Conservation (phyloP, 1,284 basidiomycete species). For the Tilletia setariae region DNA sequence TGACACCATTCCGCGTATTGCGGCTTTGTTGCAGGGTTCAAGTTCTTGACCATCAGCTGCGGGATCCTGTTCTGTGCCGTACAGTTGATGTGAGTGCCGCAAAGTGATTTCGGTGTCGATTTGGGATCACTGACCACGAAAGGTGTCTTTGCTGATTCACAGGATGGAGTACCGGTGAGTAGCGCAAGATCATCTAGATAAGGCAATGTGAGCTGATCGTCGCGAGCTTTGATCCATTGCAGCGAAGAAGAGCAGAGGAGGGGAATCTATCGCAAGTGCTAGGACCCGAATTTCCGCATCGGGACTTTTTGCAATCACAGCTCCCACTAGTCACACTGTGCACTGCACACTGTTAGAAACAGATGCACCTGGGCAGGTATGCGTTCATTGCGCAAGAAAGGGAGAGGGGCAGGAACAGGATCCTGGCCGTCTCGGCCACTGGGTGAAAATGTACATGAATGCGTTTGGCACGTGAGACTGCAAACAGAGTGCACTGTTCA, state of each 20-base stretch:
- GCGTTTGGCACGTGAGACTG: constrained; percentile 13
- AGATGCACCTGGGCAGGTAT: constrained; percentile 13
- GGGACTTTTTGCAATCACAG: too few species aligned
- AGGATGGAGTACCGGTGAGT: constrained; percentile 56
- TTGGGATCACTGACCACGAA: constrained; percentile 52
- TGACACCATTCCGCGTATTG: background rate
- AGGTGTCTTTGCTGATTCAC: background rate
- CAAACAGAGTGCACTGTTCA: constrained; percentile 49
- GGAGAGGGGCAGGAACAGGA: constrained; percentile 10
- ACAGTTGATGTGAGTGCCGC: constrained; percentile 93
- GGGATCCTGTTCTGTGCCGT: constrained; percentile 74
- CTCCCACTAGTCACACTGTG: too few species aligned
- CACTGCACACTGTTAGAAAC: background rate
- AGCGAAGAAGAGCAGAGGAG: constrained; percentile 62
- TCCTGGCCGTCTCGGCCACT: constrained; percentile 14
- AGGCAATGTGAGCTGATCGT: constrained; percentile 20
- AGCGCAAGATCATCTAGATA: background rate
- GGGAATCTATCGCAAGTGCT: constrained; percentile 67
- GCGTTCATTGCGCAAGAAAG: background rate
- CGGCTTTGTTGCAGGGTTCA: constrained; percentile 59
- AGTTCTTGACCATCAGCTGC: constrained; percentile 67
- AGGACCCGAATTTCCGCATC: too few species aligned
- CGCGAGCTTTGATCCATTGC: constrained; percentile 25
- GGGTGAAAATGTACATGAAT: background rate
- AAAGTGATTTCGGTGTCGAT: constrained; percentile 53